Evolutionary conservation across 176 grass and related monocot genomes (phyloP).

Genomic region (Triticum dicoccoides): DNA sequence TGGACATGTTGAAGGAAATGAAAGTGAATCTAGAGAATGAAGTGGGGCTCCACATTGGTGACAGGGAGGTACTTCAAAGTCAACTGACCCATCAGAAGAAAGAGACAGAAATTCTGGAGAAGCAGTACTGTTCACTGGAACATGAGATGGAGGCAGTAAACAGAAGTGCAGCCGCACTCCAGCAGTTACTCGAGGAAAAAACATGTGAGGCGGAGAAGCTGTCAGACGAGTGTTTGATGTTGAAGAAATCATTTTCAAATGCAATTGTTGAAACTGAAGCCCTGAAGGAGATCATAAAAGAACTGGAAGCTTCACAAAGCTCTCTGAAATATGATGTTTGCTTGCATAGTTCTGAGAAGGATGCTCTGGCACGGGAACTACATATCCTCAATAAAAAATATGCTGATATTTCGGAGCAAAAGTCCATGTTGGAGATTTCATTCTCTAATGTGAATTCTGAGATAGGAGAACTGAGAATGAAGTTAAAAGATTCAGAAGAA

Average conservation of each 20-base stretch:
- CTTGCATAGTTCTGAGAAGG: constrained; percentile 44
- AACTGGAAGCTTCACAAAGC: constrained; percentile 47
- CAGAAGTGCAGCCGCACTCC: constrained; percentile 7
- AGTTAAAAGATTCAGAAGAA: constrained; percentile 47
- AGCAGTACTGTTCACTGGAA: constrained; percentile 35
- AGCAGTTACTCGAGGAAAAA: constrained; percentile 40
- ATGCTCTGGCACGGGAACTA: constrained; percentile 35
- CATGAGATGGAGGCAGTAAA: constrained; percentile 28
- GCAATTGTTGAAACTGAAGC: constrained; percentile 33
- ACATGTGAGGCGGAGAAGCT: constrained; percentile 33
- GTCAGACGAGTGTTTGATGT: constrained; percentile 42
- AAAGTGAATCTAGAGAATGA: constrained; percentile 44
- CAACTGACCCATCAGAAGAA: constrained; percentile 42
- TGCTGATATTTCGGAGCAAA: constrained; percentile 24
- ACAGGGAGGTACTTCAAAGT: constrained; percentile 45
- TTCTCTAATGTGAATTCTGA: constrained; percentile 43
- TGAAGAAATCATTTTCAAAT: constrained; percentile 53
- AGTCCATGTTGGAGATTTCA: constrained; percentile 33
- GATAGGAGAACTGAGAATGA: constrained; percentile 26
- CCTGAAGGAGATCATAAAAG: constrained; percentile 39
- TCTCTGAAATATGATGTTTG: constrained; percentile 45
- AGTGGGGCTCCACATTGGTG: constrained; percentile 42
- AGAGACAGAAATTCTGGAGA: constrained; percentile 42
- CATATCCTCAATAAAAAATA: constrained; percentile 33
- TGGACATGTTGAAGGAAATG: constrained; percentile 45